These are phyloP conservation scores for Neurospora sp. DNA, from an alignment of 495 filamentous ascomycete genomes.

Conservation along the genomic window DNA sequence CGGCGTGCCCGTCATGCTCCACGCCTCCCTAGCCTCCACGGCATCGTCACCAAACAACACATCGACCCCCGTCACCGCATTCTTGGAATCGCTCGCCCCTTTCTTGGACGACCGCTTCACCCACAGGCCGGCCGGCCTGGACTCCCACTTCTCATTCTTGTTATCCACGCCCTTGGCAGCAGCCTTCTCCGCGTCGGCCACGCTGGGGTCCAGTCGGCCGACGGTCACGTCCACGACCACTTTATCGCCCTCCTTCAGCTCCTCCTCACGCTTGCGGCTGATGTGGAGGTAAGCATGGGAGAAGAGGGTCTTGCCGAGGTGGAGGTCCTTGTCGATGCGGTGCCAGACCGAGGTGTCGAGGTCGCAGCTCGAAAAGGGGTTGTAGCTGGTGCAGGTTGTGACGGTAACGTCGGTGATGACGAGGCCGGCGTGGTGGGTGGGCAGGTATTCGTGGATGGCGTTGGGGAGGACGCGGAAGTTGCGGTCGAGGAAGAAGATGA, in stretches of 20 bases:
- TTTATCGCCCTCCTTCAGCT: constrained; percentile 61
- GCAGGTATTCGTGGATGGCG: constrained; percentile 71
- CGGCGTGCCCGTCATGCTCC: constrained; percentile 63
- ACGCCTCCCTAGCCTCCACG: constrained; percentile 74
- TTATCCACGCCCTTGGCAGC: constrained; percentile 41
- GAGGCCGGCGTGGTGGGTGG: constrained; percentile 66
- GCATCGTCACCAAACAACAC: constrained; percentile 90
- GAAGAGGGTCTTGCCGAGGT: constrained; percentile 61
- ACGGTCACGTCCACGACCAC: constrained; percentile 78
- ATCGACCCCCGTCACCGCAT: constrained; percentile 74
- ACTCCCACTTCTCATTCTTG: constrained; percentile 64
- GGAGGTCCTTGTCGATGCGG: constrained; percentile 86
- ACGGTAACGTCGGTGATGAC: constrained; percentile 89
- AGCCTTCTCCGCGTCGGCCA: constrained; percentile 27
- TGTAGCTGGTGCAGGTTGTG: constrained; percentile 61
- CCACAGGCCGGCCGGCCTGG: constrained; percentile 73
- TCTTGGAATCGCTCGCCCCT: constrained; percentile 67
- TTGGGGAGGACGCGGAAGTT: constrained; percentile 74
- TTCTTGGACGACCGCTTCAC: constrained; percentile 67
- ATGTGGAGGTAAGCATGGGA: constrained; percentile 77
- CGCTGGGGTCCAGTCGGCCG: constrained; percentile 54
- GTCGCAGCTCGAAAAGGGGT: constrained; percentile 68
- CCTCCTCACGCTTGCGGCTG: constrained; percentile 79
- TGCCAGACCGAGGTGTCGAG: constrained; percentile 70
- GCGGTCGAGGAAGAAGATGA: constrained; percentile 70